Base-by-base conservation (phyloP, 1,284 basidiomycete genomes). In the Cryptococcus sp. region DNA sequence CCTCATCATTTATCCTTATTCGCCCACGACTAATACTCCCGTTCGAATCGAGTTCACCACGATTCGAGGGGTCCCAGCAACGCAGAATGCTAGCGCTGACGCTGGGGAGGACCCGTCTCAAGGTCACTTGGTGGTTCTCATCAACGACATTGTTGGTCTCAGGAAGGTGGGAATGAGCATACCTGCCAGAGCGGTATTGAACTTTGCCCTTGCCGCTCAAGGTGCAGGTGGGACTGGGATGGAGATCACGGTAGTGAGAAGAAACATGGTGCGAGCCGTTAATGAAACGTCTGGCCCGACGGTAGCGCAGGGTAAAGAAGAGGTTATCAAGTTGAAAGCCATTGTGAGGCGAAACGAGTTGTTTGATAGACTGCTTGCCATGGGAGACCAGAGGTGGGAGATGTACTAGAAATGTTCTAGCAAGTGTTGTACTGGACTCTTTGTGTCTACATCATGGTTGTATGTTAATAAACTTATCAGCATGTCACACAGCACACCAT, bases 151-250 rank as follows among this genome's bases (percentile, higher is more conserved):
- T 38, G 46, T 64, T 11, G 61, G 29, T 8, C 26, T 71, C 19
- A 61, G 63, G 41, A 68, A 69, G 52, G 44, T 46, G n/a, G 67
- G 64, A 3, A 43, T 63, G 49, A 50, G 50, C 6, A 57, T 52
- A 55, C 57, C 59, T 19, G 52, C 53, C 1, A 50, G 63, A 13
- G 39, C 59, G 17, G 39, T 59, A 1, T 46, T 59, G 4, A 39
- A 38, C 8, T 64, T 51, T 57, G 52, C 56, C 15, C 44, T 65
- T 7, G 59, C 62, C 46, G 40, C 56, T 13, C 37, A 62, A 20
- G 64, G 63, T 26, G 66, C 64, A n/a, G 69, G 67, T n/a, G 69
- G 66, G 11, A 66, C 63, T 16, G 69, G 69, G 2, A n/a, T 71
- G 41, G 66, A 65, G 22, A 50, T 71, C 26, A 57, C 46, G 38